Conservation (phyloP, 2,329 filamentous ascomycete species). For the Piedraia hortae region DNA sequence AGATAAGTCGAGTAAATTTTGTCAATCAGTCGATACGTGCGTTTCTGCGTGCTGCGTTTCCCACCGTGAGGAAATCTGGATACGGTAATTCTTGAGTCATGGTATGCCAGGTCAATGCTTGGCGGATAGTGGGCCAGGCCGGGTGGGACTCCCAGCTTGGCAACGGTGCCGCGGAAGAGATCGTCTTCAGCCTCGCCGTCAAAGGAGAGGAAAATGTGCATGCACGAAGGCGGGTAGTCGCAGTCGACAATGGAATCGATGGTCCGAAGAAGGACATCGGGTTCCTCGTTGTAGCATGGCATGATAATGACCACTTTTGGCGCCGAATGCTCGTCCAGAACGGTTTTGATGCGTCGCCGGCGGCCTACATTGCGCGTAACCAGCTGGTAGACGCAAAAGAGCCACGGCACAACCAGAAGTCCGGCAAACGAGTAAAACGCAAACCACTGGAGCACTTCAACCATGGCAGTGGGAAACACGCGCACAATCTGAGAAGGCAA, state of each 20-base stretch:
- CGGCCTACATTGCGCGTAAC: conserved; percentile 68
- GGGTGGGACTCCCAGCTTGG: conserved; percentile 56
- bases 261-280: conserved; percentile 56
- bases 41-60: conserved; percentile 81
- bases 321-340: conserved; percentile 58
- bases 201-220: conserved; percentile 87
- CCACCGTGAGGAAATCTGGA: conserved; percentile 83
- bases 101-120: conserved; percentile 74
- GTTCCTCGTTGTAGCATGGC: conserved; percentile 86
- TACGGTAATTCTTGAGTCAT: conserved; percentile 58
- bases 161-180: conserved; percentile 62
- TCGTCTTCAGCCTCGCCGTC: conserved; percentile 78
- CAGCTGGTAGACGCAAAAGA: conserved; percentile 77
- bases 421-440: conserved; percentile 81
- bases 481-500: conserved; percentile 44
- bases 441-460: conserved; percentile 63
- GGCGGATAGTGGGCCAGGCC: conserved; percentile 46
- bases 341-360: conserved; percentile 53
- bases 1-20: conserved; percentile 73
- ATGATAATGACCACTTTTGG: conserved; percentile 91
- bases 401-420: conserved; percentile 66
- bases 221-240: conserved; percentile 74
- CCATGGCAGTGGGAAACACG: conserved; percentile 43
- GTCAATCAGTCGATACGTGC: conserved; percentile 78
- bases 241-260: conserved; percentile 80